Evolutionary conservation across 2,329 filamentous ascomycete species (phyloP), one percentile per base, ranked within the genome.

Genomic region (Aspergillus carbonarius): DNA sequence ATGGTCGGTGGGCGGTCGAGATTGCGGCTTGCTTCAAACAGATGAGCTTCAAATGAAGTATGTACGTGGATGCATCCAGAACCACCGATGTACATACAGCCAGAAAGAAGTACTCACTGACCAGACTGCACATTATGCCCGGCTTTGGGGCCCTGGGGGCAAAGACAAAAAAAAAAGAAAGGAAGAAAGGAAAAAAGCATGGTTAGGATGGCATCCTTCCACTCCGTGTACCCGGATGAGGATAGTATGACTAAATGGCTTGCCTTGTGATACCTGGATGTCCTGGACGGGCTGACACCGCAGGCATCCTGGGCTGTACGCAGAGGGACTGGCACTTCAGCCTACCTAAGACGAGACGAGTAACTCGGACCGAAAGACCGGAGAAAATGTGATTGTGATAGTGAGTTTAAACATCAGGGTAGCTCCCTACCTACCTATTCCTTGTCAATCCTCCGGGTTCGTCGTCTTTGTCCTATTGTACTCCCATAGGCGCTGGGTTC

Each of bases 261-360:
- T 54, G 51, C 25, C 6, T 44, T 54, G 39, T 54, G 51, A 54
- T 34, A 54, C 51, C 27, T 34, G 51, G 6, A 10, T 32, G 34
- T 44, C 30, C 20, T 32, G 25, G 44, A 40, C 37, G n/a, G 37
- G 37, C 37, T 10, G 44, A 17, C 44, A 23, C 39, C 12, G 18
- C 39, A 42, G 18, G 12, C 42, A 17, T 18, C 9, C 15, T 0
- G 8, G 17, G 10, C 17, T 44, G 18, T 25, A 23, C 7, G 44
- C 18, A 25, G 20, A 13, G 10, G 20, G 20, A 8, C 23, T 44
- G 40, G 40, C 12, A 23, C 18, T 23, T 44, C 4, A 2, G 20
- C 40, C 23, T 20, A 7, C 18, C 40, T 25, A n/a, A 27, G 42
- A 27, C 7, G 20, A 30, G 44, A 30, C 27, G 25, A 48, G 44